A percentile compares a stretch with the other conserved stretches of the same genome.
phyloP scores from a whole-genome alignment of 1,284 basidiomycete species.

The Leccinum pachyderme region DNA sequence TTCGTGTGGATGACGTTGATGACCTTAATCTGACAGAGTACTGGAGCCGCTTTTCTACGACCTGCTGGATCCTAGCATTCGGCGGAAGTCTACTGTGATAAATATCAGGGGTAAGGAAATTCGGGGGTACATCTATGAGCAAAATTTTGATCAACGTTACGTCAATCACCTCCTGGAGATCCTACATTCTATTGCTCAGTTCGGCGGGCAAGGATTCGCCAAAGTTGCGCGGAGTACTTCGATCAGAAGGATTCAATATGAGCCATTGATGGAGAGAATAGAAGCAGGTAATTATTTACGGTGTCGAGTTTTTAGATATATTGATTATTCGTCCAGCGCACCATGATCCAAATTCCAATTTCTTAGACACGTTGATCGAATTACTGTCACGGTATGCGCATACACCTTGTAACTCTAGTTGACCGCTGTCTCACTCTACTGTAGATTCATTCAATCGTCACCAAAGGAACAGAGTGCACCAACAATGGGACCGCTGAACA shows the following conservation, averaged over 20 bases:
- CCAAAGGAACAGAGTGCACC: constrained; percentile 47
- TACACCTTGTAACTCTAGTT: neutral
- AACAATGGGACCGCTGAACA: constrained; percentile 62
- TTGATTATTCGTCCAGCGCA: constrained; percentile 41
- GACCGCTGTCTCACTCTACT: neutral
- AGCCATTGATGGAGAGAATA: constrained; percentile 57
- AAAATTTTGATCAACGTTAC: constrained; percentile 76
- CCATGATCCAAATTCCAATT: constrained; percentile 58
- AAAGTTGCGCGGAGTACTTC: constrained; percentile 62
- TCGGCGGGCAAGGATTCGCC: constrained; percentile 86
- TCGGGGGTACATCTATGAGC: constrained; percentile 65
- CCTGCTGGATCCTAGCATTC: constrained; percentile 68
- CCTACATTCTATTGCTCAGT: constrained; percentile 76
- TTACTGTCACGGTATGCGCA: constrained; percentile 61
- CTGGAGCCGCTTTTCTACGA: constrained; percentile 86
- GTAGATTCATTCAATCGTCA: constrained; percentile 77
- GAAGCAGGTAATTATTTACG: constrained; percentile 45
- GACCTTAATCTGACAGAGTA: constrained; percentile 47
- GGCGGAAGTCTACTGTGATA: constrained; percentile 45
- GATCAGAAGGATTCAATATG: constrained; percentile 61
- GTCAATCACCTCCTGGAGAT: constrained; percentile 71
- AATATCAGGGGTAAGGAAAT: constrained; percentile 67
- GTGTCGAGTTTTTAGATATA: constrained; percentile 5
- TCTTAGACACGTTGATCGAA: constrained; percentile 72
- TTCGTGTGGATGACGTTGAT: constrained; percentile 2